These are phyloP conservation scores for Verticillium klebahnii DNA, from an alignment of 2,329 filamentous ascomycete species.

Conservation along the genomic window DNA sequence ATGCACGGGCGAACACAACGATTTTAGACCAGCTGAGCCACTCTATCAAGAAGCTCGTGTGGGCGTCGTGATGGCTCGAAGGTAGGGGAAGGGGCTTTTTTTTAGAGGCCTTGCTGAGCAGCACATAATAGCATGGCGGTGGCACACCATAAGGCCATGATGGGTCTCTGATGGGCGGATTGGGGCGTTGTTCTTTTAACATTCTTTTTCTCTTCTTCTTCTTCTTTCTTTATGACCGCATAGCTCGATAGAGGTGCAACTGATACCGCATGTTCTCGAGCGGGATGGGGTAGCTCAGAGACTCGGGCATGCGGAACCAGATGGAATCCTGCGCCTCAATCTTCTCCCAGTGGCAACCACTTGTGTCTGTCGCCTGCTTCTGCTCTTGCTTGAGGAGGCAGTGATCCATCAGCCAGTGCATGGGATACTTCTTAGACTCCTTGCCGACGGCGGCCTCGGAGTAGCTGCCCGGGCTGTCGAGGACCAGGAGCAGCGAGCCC, in stretches of 20 bases:
- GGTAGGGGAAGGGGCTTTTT: neutral
- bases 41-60: slow-evolving; percentile 89
- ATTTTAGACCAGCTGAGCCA: slow-evolving; percentile 84
- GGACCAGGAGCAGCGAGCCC: slow-evolving; percentile 71
- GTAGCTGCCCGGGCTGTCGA: slow-evolving; percentile 92
- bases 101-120: neutral
- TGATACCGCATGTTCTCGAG: slow-evolving; percentile 96
- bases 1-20: slow-evolving; percentile 83
- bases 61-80: slow-evolving; percentile 41
- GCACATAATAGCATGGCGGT: neutral
- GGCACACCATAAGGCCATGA: neutral
- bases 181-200: neutral
- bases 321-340: slow-evolving; percentile 69
- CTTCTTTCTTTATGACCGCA: neutral
- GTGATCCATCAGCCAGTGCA: slow-evolving; percentile 89
- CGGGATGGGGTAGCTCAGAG: slow-evolving; percentile 72
- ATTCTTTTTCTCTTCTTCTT: neutral
- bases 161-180: neutral
- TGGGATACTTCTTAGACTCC: slow-evolving; percentile 69
- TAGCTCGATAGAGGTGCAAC: slow-evolving; percentile 68
- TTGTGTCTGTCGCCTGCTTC: slow-evolving; percentile 12
- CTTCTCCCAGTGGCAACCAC: slow-evolving; percentile 62
- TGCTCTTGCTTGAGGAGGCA: slow-evolving; percentile 53
- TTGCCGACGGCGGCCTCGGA: slow-evolving; percentile 71
- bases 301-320: slow-evolving; percentile 74